Percentiles rank a stretch among this genome's conserved stretches.
Evolutionary conservation across 495 filamentous ascomycete genomes (phyloP).

Genomic region (Lepraria neglecta): DNA sequence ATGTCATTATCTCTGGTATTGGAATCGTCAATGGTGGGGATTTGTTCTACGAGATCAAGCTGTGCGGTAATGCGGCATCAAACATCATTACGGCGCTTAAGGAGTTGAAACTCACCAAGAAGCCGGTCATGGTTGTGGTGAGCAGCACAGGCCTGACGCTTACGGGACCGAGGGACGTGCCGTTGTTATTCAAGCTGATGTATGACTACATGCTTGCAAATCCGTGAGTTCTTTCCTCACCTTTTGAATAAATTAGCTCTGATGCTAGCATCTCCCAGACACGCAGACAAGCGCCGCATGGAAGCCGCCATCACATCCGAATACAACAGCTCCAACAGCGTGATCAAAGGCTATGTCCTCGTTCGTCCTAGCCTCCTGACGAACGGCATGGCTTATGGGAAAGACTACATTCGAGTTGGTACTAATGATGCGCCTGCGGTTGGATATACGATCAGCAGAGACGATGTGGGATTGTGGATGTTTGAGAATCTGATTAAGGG

Average conservation of each 20-base stretch:
- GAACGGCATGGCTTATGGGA: slow-evolving; percentile 28
- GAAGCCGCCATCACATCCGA: slow-evolving; percentile 11
- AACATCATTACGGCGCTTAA: slow-evolving; percentile 32
- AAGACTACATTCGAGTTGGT: slow-evolving; percentile 32
- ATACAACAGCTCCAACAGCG: no score
- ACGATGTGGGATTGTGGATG: slow-evolving; percentile 41
- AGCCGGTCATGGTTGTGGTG: slow-evolving; percentile 30
- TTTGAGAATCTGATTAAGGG: slow-evolving; percentile 36
- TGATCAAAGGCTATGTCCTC: slow-evolving; percentile 28
- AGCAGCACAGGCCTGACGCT: slow-evolving; percentile 33
- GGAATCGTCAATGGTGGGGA: slow-evolving; percentile 30
- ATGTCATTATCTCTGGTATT: slow-evolving; percentile 43
- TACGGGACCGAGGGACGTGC: slow-evolving; percentile 31
- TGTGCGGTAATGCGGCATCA: slow-evolving; percentile 21
- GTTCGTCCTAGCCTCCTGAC: slow-evolving; percentile 35
- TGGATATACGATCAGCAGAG: slow-evolving; percentile 38
- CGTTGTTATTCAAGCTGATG: slow-evolving; percentile 32
- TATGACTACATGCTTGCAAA: slow-evolving; percentile 32
- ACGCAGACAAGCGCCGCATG: slow-evolving; percentile 39
- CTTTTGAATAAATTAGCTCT: no score
- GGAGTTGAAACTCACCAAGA: slow-evolving; percentile 23
- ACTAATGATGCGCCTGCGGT: slow-evolving; percentile 33
- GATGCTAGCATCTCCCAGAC: slow-evolving; percentile 5
- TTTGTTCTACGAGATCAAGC: slow-evolving; percentile 23
- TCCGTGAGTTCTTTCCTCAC: slow-evolving; percentile 19